A percentile compares a stretch with the other conserved stretches of the same genome.
Evolutionary conservation across 148 eudicot genomes (phyloP).

Genomic region (Euryodendron excelsum): DNA sequence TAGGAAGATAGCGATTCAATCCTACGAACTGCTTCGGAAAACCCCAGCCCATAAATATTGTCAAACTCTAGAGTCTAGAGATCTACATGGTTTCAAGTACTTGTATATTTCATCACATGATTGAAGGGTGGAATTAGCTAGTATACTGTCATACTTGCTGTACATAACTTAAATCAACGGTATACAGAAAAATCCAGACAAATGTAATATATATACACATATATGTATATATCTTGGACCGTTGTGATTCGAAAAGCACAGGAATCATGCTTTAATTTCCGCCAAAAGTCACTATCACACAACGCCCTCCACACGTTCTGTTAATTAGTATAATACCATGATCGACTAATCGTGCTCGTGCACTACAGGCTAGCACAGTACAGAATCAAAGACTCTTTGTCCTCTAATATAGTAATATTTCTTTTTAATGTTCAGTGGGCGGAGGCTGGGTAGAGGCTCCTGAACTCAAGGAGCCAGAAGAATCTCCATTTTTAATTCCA

Average conservation of each 20-base stretch:
- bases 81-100: not conserved
- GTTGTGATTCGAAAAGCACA: conserved; percentile 31
- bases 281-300: conserved; percentile 21
- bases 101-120: not conserved
- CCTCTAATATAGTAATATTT: conserved; percentile 9
- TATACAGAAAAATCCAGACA: not conserved
- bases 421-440: conserved; percentile 11
- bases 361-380: conserved; percentile 34
- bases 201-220: no score
- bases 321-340: conserved; percentile 18
- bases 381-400: conserved; percentile 22
- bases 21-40: not conserved
- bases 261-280: conserved; percentile 4
- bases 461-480: conserved; percentile 31
- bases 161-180: not conserved
- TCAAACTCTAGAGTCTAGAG: not conserved
- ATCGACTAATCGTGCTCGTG: conserved; percentile 5
- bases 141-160: not conserved
- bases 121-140: not conserved
- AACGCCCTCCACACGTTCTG: conserved; percentile 16
- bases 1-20: not conserved
- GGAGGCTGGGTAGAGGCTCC: conserved; percentile 21
- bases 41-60: no score
- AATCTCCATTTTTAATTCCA: conserved; percentile 15
- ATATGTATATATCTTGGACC: no score